A percentile compares a stretch with the other conserved stretches of the same genome.
Conservation (phyloP, 2,329 filamentous ascomycete genomes). For the Aspergillus tanneri region DNA sequence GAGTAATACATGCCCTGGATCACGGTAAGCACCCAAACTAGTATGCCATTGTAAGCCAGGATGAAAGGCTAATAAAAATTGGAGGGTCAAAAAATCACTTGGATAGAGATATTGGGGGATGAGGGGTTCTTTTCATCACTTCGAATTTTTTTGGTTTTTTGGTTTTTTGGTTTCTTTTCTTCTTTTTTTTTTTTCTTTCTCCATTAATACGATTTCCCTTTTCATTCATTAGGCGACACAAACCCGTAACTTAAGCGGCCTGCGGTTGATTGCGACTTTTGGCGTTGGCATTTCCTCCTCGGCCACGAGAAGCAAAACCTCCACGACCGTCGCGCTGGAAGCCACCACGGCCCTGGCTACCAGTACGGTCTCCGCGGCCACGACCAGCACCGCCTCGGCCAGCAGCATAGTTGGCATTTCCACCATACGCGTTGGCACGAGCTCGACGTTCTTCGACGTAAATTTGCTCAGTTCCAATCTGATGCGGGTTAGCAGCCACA, state of each 20-base stretch:
- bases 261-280: conserved; percentile 49
- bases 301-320: conserved; percentile 62
- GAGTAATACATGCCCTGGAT: conserved; percentile 41
- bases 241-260: conserved; percentile 36
- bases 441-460: conserved; percentile 85
- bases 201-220: no score
- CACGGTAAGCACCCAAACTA: conserved; percentile 19
- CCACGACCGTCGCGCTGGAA: conserved; percentile 70
- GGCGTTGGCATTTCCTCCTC: conserved; percentile 57
- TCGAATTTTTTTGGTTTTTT: conserved; percentile 2
- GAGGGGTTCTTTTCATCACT: conserved; percentile 9
- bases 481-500: conserved; percentile 78
- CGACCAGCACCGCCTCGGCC: conserved; percentile 64
- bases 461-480: conserved; percentile 77
- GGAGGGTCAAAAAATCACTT: conserved; percentile 15
- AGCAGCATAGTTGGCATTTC: conserved; percentile 61
- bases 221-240: background rate
- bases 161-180: background rate
- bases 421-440: conserved; percentile 68
- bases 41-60: conserved; percentile 21
- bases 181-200: conserved; percentile 1
- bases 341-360: conserved; percentile 64
- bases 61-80: conserved; percentile 23
- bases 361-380: conserved; percentile 66
- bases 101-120: conserved; percentile 9